A percentile compares a stretch with the other conserved stretches of the same genome.
phyloP scores from a whole-genome alignment of 371 early-diverging fungal species.

The Rhizopus sp. region DNA sequence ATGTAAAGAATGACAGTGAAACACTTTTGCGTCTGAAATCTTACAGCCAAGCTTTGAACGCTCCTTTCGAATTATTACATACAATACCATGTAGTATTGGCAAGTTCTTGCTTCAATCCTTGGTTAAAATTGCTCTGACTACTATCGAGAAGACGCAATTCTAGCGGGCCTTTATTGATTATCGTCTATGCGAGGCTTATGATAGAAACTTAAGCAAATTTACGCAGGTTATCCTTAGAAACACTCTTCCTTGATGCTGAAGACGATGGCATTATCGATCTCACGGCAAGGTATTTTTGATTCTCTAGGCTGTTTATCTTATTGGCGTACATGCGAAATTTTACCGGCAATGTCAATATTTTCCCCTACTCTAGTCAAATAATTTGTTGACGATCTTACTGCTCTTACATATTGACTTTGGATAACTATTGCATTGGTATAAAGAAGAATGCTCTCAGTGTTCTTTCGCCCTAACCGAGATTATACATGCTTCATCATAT shows the following conservation, averaged over 20 bases:
- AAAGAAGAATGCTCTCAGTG: too few species aligned
- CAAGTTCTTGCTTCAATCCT: background rate
- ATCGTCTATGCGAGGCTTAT: background rate
- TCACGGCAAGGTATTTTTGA: background rate
- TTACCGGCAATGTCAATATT: too few species aligned
- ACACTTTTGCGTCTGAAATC: background rate
- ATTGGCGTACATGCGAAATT: too few species aligned
- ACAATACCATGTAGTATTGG: background rate
- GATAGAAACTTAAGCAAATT: slow-evolving; percentile 1
- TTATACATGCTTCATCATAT: slow-evolving; percentile 1
- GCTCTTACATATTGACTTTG: background rate
- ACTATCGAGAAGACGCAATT: too few species aligned
- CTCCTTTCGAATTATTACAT: background rate
- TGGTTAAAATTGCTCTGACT: background rate
- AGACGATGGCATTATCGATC: too few species aligned
- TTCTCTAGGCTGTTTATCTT: too few species aligned
- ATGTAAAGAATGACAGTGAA: slow-evolving; percentile 6
- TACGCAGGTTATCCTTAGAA: too few species aligned
- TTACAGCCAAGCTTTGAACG: background rate
- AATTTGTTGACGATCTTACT: background rate
- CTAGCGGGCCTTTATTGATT: too few species aligned
- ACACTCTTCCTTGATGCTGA: too few species aligned
- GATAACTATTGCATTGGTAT: too few species aligned
- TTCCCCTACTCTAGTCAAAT: too few species aligned
- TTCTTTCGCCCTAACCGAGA: background rate